Evolutionary conservation across 2,329 filamentous ascomycete species (phyloP).

Genomic region (Bipolaris bicolor): DNA sequence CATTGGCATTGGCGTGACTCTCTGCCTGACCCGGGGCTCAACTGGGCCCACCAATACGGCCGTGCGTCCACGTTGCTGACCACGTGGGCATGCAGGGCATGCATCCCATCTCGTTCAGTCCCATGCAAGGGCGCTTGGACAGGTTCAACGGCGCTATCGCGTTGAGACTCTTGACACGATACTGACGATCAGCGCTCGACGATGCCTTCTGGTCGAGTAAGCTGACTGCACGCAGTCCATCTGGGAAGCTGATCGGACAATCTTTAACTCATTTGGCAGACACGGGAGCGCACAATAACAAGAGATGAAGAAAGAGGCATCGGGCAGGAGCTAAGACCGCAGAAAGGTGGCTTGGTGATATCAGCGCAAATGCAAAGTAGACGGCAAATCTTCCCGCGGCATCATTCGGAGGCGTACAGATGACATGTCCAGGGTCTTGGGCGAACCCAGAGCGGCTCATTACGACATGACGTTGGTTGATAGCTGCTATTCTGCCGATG

Average conservation of each 20-base stretch:
- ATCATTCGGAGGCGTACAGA: background rate
- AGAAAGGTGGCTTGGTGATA: background rate
- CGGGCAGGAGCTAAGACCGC: background rate
- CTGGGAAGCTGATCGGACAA: background rate
- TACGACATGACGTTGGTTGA: background rate
- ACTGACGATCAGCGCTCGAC: background rate
- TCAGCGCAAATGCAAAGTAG: background rate
- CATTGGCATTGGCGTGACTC: background rate
- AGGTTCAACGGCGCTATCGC: conserved; percentile 5
- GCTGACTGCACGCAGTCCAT: background rate
- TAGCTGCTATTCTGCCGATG: background rate
- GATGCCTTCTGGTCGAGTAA: background rate
- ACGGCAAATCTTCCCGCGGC: background rate
- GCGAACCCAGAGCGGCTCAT: background rate
- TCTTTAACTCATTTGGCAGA: background rate
- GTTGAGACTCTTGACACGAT: background rate
- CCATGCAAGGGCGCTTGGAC: conserved; percentile 15
- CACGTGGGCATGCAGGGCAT: conserved; percentile 11
- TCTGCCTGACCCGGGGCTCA: conserved; percentile 1
- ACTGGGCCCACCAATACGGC: conserved; percentile 5
- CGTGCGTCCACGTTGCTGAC: conserved; percentile 14
- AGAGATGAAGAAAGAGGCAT: background rate
- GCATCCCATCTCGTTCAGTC: background rate
- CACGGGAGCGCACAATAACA: background rate
- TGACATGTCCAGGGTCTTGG: background rate